Conservation (phyloP, 176 grass and related monocot genomes). For the Aegilops longissima region DNA sequence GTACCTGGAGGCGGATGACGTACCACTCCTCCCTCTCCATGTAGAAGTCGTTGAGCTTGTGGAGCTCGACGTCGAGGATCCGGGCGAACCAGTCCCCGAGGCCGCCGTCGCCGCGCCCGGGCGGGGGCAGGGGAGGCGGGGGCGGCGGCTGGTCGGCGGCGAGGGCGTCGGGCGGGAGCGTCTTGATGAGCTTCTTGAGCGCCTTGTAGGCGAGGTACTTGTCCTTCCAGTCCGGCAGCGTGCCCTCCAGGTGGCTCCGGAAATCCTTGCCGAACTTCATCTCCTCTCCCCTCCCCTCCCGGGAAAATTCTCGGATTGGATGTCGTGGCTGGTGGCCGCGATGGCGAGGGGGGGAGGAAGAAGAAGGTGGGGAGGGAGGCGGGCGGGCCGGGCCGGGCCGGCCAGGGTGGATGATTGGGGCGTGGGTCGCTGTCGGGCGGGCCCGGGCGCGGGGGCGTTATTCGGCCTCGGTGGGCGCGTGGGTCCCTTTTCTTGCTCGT, state of each 20-base stretch:
- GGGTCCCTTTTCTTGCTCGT: conserved; percentile 19
- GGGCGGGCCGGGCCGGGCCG: too few species aligned
- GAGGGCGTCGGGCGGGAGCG: conserved; percentile 38
- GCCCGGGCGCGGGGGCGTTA: background rate
- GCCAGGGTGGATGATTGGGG: background rate
- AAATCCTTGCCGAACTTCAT: conserved; percentile 99
- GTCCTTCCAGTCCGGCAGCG: conserved; percentile 93
- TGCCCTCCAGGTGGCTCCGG: conserved; percentile 87
- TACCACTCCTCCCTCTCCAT: conserved; percentile 96
- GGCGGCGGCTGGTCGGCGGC: background rate
- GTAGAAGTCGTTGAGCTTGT: conserved; percentile 97
- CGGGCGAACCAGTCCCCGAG: conserved; percentile 77
- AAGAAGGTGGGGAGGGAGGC: background rate
- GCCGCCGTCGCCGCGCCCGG: background rate
- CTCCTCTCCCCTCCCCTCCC: background rate
- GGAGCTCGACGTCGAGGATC: conserved; percentile 77
- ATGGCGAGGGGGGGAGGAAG: background rate
- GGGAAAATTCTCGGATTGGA: background rate
- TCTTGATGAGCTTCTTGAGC: conserved; percentile 99
- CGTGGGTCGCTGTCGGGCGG: background rate
- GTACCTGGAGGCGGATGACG: conserved; percentile 92
- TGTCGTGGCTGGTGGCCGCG: background rate
- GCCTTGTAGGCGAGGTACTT: conserved; percentile 93
- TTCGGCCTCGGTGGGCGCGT: background rate
- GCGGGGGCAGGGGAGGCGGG: background rate